Base-by-base conservation (phyloP, 2,329 filamentous ascomycete species). In the Pochonia chlamydosporia region DNA sequence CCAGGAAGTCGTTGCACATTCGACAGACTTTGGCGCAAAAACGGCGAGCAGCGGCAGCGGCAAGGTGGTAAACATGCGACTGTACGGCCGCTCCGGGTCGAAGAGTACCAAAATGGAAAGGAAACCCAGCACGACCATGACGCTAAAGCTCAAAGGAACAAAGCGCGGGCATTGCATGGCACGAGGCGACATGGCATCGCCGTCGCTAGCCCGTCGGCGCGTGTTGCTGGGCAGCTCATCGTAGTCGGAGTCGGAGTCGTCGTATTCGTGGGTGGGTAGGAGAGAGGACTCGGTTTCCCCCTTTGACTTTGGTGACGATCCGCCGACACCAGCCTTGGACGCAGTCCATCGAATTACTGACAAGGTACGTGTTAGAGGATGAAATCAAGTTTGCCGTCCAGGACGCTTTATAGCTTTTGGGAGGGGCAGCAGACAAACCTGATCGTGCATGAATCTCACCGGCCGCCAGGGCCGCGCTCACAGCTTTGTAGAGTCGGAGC, bases 61-160 rank as follows among this genome's bases (percentile, higher is more conserved):
- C 5, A 66, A 55, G 0, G 63, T 66, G 14, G 57, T 54, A 4
- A 63, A 60, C 51, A 66, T 56, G 33, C 61, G 57, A 42, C 56
- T 50, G 51, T 63, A 66, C 2, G 63, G 63, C 33, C 58, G 55
- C 11, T 56, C 48, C n/a, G 63, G 60, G 24, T 63, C 55, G 14
- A 62, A 26, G 13, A 59, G 31, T n/a, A 55, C 41, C 0, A 52
- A 50, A n/a, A 57, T 42, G 10, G 42, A 36, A 7, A 64, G 42
- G 18, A 63, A 57, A 16, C 52, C 44, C 5, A 55, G 36, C 2
- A 58, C 3, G 11, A 48, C 48, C 3, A 52, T 33, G 44, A 56
- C 56, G 35, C 48, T 40, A 5, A 58, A 33, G 52, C 50, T 53
- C 3, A 48, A 50, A 3, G 49, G 48, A 3, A 53, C 20, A 3